Evolutionary conservation across 352 stramenopile species (phyloP).

Genomic region (Nothophytophthora sp.): DNA sequence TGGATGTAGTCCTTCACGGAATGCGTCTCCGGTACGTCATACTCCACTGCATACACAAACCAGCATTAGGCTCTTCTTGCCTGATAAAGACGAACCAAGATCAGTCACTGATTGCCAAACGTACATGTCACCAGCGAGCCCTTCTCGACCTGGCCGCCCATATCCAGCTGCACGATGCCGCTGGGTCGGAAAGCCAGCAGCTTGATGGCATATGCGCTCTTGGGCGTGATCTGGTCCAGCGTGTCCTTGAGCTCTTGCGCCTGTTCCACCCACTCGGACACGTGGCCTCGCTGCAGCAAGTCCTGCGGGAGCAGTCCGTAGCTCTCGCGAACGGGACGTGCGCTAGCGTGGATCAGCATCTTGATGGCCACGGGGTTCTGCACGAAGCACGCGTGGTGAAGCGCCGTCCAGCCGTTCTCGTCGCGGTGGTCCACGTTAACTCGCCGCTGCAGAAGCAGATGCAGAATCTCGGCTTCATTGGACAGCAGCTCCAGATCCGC

Average conservation of each 20-base stretch:
- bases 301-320: constrained; percentile 81
- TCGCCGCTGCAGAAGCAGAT: constrained; percentile 65
- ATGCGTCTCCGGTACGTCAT: constrained; percentile 77
- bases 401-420: constrained; percentile 82
- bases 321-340: constrained; percentile 66
- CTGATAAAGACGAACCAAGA: too few relatives aligned
- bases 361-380: constrained; percentile 72
- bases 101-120: too few relatives aligned
- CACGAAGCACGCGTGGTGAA: constrained; percentile 81
- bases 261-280: constrained; percentile 66
- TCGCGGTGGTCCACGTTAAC: constrained; percentile 84
- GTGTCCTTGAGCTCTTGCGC: constrained; percentile 75
- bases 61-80: too few relatives aligned
- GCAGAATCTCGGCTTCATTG: constrained; percentile 76
- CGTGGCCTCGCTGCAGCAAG: constrained; percentile 67
- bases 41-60: constrained; percentile 57
- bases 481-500: constrained; percentile 56
- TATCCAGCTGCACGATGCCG: constrained; percentile 81
- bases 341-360: constrained; percentile 76
- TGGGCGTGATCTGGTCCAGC: constrained; percentile 66
- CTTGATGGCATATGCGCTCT: constrained; percentile 68
- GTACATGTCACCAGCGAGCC: constrained; percentile 80
- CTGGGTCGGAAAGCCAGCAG: constrained; percentile 79
- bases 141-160: constrained; percentile 85
- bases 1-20: constrained; percentile 89